phyloP scores from a whole-genome alignment of 177 flowering plant species.

The Vitis hybrid region DNA sequence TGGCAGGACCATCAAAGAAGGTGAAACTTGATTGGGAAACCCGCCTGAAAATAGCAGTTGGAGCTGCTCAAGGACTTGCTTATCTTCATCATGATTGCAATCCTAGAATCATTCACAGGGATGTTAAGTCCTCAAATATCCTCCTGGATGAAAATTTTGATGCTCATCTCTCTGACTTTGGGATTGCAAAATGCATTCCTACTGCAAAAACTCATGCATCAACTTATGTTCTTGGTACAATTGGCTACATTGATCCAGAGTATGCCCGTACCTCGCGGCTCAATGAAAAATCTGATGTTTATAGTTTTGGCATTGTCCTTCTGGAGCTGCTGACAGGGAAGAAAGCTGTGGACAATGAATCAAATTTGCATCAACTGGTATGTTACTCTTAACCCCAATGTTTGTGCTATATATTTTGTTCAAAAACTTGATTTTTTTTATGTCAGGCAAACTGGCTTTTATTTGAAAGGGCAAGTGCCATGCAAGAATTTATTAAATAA shows the following conservation, averaged over 20 bases:
- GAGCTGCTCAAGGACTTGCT: slow-evolving; percentile 92
- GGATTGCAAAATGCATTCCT: slow-evolving; percentile 80
- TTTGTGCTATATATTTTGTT: not conserved
- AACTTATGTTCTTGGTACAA: slow-evolving; percentile 85
- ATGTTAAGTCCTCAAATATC: slow-evolving; percentile 90
- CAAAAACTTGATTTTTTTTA: no score
- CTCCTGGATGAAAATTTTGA: slow-evolving; percentile 82
- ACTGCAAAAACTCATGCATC: slow-evolving; percentile 75
- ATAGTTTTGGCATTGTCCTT: slow-evolving; percentile 92
- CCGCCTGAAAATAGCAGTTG: slow-evolving; percentile 76
- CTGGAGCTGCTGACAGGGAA: slow-evolving; percentile 90
- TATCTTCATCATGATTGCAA: slow-evolving; percentile 95
- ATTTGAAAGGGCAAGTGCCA: no score
- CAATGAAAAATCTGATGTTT: slow-evolving; percentile 89
- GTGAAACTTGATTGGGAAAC: slow-evolving; percentile 94
- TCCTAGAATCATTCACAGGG: slow-evolving; percentile 85
- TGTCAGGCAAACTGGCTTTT: no score
- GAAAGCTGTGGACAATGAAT: slow-evolving; percentile 87
- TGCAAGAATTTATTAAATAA: no score
- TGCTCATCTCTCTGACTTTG: slow-evolving; percentile 95
- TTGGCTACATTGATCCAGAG: slow-evolving; percentile 96
- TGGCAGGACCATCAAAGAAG: slow-evolving; percentile 69
- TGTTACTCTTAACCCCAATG: not conserved
- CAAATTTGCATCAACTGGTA: slow-evolving; percentile 93
- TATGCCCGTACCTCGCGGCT: slow-evolving; percentile 88